Base-by-base conservation (phyloP, 129 eudicot genomes). In the Tanacetum coccineum region DNA sequence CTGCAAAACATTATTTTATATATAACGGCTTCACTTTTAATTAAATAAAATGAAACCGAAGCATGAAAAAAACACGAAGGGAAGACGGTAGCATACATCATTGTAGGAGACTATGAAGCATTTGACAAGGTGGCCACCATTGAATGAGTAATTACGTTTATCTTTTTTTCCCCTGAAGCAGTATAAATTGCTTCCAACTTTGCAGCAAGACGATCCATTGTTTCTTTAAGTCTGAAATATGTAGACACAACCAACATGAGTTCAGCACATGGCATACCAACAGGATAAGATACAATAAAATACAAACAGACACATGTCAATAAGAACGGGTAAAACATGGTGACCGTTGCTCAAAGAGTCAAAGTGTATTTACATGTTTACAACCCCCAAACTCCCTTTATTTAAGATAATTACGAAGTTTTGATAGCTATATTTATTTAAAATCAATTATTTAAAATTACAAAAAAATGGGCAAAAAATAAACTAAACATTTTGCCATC, bases 121-220 rank as follows among this genome's bases (percentile, higher is more conserved):
- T 83, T 94, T 94, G 53, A 83, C 89, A 49, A 94, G 87, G 75
- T 89, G 91, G 44, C 99, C 99, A 19, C 99, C 99, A 94, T 94
- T 36, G 99, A 94, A 79, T 94, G 99, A 70, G 78, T 89, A 17
- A 94, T 87, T 61, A 94, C 65, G 70, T 70, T 89, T 52, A 94
- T 87, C 81, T 73, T 89, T 81, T 88, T 89, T 13, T 88, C 99
- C 11, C 99, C 99, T 28, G 99, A 81, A 47, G 99, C 95, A 19
- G 82, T 87, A 67, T 78, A 87, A 9, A 89, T 80, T 3, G 95
- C 76, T 68, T 89, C 97, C 71, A 94, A 72, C 70, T 87, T 94
- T 75, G 78, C 78, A 63, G 95, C 88, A 64, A 94, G 73, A 58
- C 85, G 73, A 26, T 89, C 88, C 79, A 89, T 25, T 6, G 97